phyloP scores from a whole-genome alignment of 345 rosid genomes.

The Pistacia integerrima region DNA sequence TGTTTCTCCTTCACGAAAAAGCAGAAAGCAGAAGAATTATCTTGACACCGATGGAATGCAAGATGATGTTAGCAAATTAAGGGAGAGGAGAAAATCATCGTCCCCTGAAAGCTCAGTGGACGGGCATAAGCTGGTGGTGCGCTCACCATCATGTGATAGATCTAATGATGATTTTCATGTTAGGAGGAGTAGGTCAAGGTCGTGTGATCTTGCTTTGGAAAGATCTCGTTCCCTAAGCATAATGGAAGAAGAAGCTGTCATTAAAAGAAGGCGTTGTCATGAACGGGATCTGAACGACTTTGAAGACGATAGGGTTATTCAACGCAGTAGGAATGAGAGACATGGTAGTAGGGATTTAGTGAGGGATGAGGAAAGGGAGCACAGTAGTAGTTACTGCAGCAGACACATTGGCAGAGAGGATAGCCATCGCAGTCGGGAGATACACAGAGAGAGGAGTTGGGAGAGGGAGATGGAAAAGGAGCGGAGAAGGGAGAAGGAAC shows the following conservation, averaged over 20 bases:
- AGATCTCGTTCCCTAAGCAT: conserved; percentile 51
- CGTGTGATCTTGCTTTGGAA: conserved; percentile 50
- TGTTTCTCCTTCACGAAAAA: conserved; percentile 35
- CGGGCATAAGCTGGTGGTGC: conserved; percentile 28
- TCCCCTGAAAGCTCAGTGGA: conserved; percentile 43
- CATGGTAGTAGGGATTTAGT: conserved; percentile 42
- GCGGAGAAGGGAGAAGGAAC: conserved; percentile 16
- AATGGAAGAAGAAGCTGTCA: conserved; percentile 44
- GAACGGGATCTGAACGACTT: conserved; percentile 35
- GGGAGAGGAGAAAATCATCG: conserved; percentile 35
- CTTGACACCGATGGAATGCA: conserved; percentile 31
- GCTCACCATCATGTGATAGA: conserved; percentile 42
- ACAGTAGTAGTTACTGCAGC: conserved; percentile 31
- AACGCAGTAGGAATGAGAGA: conserved; percentile 31
- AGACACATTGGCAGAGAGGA: conserved; percentile 42
- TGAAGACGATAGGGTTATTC: conserved; percentile 35
- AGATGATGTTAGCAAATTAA: conserved; percentile 30
- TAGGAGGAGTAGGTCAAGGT: conserved; percentile 48
- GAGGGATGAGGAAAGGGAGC: conserved; percentile 48
- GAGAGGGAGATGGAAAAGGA: conserved; percentile 29
- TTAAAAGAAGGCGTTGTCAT: conserved; percentile 30
- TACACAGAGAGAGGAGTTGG: conserved; percentile 28
- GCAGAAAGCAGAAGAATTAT: conserved; percentile 38
- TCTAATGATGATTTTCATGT: conserved; percentile 34
- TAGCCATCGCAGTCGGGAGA: conserved; percentile 38